These are phyloP conservation scores for Chrysanthemum seticuspe DNA, from an alignment of 129 eudicot genomes.

Conservation along the genomic window DNA sequence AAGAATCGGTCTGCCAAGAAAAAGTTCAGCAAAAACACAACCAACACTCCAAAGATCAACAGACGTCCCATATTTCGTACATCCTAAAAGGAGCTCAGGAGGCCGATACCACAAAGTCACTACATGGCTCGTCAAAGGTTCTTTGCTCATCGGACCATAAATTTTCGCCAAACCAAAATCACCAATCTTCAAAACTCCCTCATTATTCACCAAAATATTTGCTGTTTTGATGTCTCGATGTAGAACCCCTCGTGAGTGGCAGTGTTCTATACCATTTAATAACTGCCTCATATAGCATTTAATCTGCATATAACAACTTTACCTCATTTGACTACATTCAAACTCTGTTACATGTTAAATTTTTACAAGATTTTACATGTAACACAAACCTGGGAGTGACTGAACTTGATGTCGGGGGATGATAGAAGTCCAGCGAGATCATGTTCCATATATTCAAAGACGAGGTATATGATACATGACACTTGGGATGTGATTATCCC, in stretches of 20 bases:
- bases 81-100: constrained; percentile 84
- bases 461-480: constrained; percentile 67
- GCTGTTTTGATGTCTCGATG: constrained; percentile 83
- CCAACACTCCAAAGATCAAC: constrained; percentile 90
- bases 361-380: constrained; percentile 16
- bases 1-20: constrained; percentile 61
- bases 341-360: neutral
- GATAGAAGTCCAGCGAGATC: constrained; percentile 74
- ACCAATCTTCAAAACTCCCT: constrained; percentile 80
- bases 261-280: constrained; percentile 65
- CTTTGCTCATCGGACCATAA: constrained; percentile 30
- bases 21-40: constrained; percentile 84
- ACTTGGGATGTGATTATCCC: constrained; percentile 72
- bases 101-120: constrained; percentile 97
- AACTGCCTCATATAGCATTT: constrained; percentile 83
- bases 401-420: constrained; percentile 63
- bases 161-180: constrained; percentile 88
- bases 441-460: constrained; percentile 91
- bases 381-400: constrained; percentile 63
- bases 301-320: constrained; percentile 46
- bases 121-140: constrained; percentile 73
- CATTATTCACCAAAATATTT: constrained; percentile 71
- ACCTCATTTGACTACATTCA: constrained; percentile 11
- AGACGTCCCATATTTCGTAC: constrained; percentile 56
- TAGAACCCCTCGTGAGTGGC: constrained; percentile 70